These are phyloP conservation scores for Fagopyrum esculentum DNA, from an alignment of 148 eudicot species.

Conservation along the genomic window DNA sequence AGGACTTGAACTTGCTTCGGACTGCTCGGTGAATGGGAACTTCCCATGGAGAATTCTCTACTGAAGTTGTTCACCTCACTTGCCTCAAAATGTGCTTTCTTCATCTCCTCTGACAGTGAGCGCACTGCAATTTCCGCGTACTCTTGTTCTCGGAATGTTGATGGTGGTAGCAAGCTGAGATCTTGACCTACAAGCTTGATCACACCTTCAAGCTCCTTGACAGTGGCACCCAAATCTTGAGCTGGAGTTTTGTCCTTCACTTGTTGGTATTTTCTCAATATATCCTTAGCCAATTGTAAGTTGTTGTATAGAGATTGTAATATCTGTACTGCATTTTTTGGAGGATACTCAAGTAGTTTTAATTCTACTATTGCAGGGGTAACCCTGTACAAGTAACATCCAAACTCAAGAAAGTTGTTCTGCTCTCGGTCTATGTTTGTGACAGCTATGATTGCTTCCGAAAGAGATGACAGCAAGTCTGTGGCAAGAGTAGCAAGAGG, in stretches of 20 bases:
- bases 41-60: conserved; percentile 29
- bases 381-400: conserved; percentile 52
- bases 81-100: conserved; percentile 26
- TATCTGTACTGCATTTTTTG: conserved; percentile 23
- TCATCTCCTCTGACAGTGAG: conserved; percentile 64
- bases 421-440: conserved; percentile 29
- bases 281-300: conserved; percentile 32
- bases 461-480: conserved; percentile 34
- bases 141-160: conserved; percentile 33
- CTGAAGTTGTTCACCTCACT: conserved; percentile 20
- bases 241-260: conserved; percentile 15
- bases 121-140: conserved; percentile 34
- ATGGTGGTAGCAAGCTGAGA: conserved; percentile 40
- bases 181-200: conserved; percentile 51
- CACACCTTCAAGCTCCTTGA: conserved; percentile 46
- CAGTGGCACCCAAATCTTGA: conserved; percentile 20
- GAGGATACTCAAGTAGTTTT: conserved; percentile 25
- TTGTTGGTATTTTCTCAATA: conserved; percentile 22
- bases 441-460: conserved; percentile 39
- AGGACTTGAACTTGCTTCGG: conserved; percentile 22
- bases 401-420: conserved; percentile 39
- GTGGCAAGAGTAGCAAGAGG: conserved; percentile 23
- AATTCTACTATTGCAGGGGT: conserved; percentile 50
- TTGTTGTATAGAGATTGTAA: conserved; percentile 38
- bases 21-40: conserved; percentile 27